phyloP scores from a whole-genome alignment of 2,329 filamentous ascomycete species.

The Paraphaeosphaeria minitans region DNA sequence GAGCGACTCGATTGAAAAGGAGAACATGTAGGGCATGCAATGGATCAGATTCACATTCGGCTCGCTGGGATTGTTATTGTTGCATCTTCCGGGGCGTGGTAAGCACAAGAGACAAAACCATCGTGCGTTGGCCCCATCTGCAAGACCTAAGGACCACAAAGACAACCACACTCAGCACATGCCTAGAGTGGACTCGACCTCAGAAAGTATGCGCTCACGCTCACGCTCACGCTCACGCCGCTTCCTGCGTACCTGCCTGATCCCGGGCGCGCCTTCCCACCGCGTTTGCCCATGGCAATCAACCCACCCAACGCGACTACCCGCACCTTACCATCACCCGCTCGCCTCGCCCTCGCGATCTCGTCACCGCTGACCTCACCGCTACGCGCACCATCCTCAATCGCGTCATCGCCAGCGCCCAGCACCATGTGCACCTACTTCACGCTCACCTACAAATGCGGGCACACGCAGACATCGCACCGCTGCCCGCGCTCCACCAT shows the following conservation, averaged over 20 bases:
- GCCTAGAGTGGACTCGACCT: too few relatives aligned
- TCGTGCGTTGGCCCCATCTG: background rate
- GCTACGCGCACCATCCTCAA: background rate
- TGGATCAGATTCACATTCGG: too few relatives aligned
- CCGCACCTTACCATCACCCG: background rate
- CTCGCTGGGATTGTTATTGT: too few relatives aligned
- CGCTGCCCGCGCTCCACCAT: slow-evolving; percentile 13
- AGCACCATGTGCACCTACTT: slow-evolving; percentile 18
- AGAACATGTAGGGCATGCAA: too few relatives aligned
- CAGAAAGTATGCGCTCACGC: background rate
- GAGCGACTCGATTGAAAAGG: too few relatives aligned
- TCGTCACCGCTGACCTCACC: background rate
- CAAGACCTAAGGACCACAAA: background rate
- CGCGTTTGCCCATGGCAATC: background rate
- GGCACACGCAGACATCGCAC: slow-evolving; percentile 8
- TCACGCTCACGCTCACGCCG: background rate
- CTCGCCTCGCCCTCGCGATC: background rate
- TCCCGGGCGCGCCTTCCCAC: background rate
- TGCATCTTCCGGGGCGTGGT: too few relatives aligned
- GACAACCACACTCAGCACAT: background rate
- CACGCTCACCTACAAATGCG: slow-evolving; percentile 16
- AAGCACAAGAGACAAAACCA: too few relatives aligned
- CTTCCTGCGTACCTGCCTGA: background rate
- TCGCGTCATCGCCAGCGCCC: background rate
- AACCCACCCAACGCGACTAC: background rate